Evolutionary conservation across 148 eudicot genomes (phyloP).

Genomic region (Dysphania ambrosioides): DNA sequence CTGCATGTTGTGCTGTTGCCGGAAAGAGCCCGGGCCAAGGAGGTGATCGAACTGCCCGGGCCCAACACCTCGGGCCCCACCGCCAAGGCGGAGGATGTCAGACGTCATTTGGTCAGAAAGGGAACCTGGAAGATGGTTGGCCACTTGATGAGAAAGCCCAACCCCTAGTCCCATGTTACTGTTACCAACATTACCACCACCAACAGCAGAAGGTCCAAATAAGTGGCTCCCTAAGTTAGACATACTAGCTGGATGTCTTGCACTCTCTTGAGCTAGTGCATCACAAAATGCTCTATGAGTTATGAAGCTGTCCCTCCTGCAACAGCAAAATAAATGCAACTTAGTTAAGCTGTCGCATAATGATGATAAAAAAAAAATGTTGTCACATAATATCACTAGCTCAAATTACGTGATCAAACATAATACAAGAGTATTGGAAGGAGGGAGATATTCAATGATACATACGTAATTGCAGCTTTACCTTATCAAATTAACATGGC

Average conservation of each 20-base stretch:
- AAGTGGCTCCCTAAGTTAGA: conserved; percentile 41
- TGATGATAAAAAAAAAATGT: no score
- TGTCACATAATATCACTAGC: no score
- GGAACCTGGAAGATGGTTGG: conserved; percentile 22
- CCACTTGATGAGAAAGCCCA: conserved; percentile 30
- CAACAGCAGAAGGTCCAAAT: conserved; percentile 18
- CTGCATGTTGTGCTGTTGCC: conserved; percentile 20
- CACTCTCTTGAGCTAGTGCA: conserved; percentile 67
- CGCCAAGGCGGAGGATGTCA: conserved; percentile 32
- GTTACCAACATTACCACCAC: neutral
- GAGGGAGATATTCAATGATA: neutral
- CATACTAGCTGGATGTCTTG: conserved; percentile 48
- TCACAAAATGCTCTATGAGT: conserved; percentile 75
- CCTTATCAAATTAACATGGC: no score
- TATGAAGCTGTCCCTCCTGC: conserved; percentile 70
- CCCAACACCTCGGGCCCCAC: conserved; percentile 14
- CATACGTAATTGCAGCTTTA: neutral
- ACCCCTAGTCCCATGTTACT: conserved; percentile 33
- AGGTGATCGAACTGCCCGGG: conserved; percentile 25
- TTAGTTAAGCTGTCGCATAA: no score
- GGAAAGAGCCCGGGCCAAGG: conserved; percentile 20
- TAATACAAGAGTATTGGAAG: neutral
- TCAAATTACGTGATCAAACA: neutral
- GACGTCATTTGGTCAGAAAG: conserved; percentile 30
- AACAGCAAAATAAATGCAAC: neutral